Evolutionary conservation across 208 protist species (phyloP), one percentile per base, ranked within the genome.

Genomic region (Phytomonas sp.): DNA sequence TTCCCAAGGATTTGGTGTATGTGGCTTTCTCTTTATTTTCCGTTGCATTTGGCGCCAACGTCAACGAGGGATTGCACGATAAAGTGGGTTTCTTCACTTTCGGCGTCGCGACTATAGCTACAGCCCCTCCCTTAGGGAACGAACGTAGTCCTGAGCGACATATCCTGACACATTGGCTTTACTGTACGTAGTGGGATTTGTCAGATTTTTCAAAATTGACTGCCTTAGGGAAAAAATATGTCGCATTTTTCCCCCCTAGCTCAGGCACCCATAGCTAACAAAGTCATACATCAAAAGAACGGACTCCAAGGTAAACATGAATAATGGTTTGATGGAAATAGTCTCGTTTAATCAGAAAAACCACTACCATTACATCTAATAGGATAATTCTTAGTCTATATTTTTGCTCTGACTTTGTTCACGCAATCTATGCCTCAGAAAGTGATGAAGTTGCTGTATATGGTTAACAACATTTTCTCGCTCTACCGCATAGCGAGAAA

Each of bases 401-500:
- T 29, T 76, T 52, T 36, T 71, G 73, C 32, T 64, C 29, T 23
- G 37, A 60, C 61, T 70, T 60, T 32, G 40, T 19, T 60, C 59
- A 37, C 67, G 66, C 29, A 67, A 63, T 59, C 74, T 78, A 14
- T 78, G 66, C 62, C 72, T 74, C 33, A 89, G 63, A 6, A 84
- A 40, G 2, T 62, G 37, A 4, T 77, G 71, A 37, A 89, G 66
- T 61, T 84, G 67, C 29, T 80, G 66, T 63, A 87, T 66, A 52
- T 89, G 78, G 10, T 66, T 63, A 63, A 69, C 71, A 60, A 87
- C 73, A 36, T 75, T 73, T 16, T 65, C 70, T 45, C 73, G 67
- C 62, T 87, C 74, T 23, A 45, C 61, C n/a, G 77, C 72, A 45
- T 73, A 71, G 14, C 69, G 62, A 33, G 75, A 74, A 29, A 89